A percentile compares a stretch with the other conserved stretches of the same genome.
These are phyloP conservation scores for Tuber borchii DNA, from an alignment of 495 filamentous ascomycete species.

Conservation along the genomic window DNA sequence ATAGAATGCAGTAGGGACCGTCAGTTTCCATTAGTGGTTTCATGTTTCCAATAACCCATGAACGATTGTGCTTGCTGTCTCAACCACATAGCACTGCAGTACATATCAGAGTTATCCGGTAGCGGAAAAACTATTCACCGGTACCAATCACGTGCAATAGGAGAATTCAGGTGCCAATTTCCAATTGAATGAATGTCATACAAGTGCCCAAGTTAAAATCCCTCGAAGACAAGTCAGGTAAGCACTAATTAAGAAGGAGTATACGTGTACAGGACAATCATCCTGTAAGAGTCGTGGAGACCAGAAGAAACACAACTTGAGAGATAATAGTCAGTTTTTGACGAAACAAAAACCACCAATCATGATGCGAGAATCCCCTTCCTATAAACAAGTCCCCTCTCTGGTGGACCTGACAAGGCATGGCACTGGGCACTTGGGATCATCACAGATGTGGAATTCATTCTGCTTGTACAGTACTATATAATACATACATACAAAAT, in stretches of 20 bases:
- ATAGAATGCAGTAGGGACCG: neutral
- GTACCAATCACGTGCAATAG: neutral
- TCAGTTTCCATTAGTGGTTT: neutral
- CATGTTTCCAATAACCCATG: neutral
- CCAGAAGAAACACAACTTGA: neutral
- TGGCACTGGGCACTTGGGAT: too few species aligned
- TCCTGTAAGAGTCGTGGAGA: neutral
- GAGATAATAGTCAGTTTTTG: neutral
- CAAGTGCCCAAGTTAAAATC: neutral
- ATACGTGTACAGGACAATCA: neutral
- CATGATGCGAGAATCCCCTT: neutral
- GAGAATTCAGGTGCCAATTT: neutral
- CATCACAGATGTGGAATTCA: too few species aligned
- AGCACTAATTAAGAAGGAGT: neutral
- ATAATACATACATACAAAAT: too few species aligned
- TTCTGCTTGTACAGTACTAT: too few species aligned
- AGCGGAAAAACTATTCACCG: neutral
- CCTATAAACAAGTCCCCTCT: neutral
- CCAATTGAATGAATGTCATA: neutral
- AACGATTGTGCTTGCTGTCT: neutral
- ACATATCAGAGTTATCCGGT: neutral
- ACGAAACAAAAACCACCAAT: neutral
- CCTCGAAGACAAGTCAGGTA: neutral
- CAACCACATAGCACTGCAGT: neutral
- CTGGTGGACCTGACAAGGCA: too few species aligned